A percentile compares a stretch with the other conserved stretches of the same genome.
Evolutionary conservation across 2,329 filamentous ascomycete genomes (phyloP).

Genomic region (Fusarium sp.): DNA sequence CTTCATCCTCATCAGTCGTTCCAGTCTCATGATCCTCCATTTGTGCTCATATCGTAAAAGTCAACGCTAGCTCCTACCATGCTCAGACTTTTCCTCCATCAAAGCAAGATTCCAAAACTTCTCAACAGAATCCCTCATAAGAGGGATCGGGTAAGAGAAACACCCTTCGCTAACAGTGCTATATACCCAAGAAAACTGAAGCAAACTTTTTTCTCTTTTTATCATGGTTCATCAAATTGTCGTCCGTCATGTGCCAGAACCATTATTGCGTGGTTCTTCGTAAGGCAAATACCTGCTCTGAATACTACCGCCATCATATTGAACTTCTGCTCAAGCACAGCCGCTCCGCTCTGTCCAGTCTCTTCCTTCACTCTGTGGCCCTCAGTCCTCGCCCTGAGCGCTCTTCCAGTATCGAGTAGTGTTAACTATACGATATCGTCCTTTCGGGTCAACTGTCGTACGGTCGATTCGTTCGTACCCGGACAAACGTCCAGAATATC

Average conservation of each 20-base stretch:
- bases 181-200: slow-evolving; percentile 19
- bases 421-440: neutral
- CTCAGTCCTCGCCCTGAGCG: neutral
- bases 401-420: neutral
- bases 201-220: slow-evolving; percentile 37
- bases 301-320: slow-evolving; percentile 15
- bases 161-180: slow-evolving; percentile 22
- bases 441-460: slow-evolving; percentile 8
- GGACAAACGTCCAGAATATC: slow-evolving; percentile 3
- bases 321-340: slow-evolving; percentile 26
- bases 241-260: slow-evolving; percentile 12
- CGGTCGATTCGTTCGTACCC: neutral
- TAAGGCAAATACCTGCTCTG: slow-evolving; percentile 15
- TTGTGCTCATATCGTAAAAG: slow-evolving; percentile 31
- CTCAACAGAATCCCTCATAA: slow-evolving; percentile 7
- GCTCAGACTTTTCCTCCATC: slow-evolving; percentile 34
- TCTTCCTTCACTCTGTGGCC: slow-evolving; percentile 1
- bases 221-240: slow-evolving; percentile 38
- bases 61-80: slow-evolving; percentile 44
- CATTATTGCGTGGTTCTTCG: slow-evolving; percentile 1
- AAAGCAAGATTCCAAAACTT: slow-evolving; percentile 14
- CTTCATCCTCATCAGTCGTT: slow-evolving; percentile 40
- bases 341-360: slow-evolving; percentile 6
- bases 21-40: slow-evolving; percentile 30
- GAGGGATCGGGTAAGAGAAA: slow-evolving; percentile 3